A percentile compares a stretch with the other conserved stretches of the same genome.
Conservation (phyloP, 2,329 filamentous ascomycete genomes). For the Elsinoe arachidis region DNA sequence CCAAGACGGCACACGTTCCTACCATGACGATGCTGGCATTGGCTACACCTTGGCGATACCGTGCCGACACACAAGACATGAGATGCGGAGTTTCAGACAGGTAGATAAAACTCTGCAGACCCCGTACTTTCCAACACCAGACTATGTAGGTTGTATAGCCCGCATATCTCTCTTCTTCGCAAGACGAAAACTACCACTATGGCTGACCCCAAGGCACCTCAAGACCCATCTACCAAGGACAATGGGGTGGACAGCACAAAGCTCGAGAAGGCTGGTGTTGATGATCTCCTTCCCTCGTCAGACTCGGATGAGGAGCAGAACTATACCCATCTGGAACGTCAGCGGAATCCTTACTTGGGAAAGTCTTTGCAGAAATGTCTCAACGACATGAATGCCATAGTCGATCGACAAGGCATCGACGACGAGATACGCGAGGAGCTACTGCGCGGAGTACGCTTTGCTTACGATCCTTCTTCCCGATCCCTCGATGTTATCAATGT, state of each 20-base stretch:
- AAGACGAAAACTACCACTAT: not conserved
- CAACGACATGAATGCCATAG: slow-evolving; percentile 21
- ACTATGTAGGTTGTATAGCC: no score
- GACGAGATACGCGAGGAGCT: slow-evolving; percentile 19
- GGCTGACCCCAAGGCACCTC: not conserved
- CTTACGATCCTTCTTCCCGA: slow-evolving; percentile 20
- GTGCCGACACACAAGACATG: no score
- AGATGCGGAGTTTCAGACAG: no score
- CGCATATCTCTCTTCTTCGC: not conserved
- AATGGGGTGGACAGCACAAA: slow-evolving; percentile 3
- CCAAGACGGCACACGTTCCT: no score
- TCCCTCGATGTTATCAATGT: slow-evolving; percentile 33
- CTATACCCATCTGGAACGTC: slow-evolving; percentile 12
- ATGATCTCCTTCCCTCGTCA: not conserved
- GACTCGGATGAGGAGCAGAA: slow-evolving; percentile 1
- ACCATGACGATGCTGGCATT: no score
- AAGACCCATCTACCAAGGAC: not conserved
- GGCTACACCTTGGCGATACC: no score
- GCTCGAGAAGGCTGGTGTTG: not conserved
- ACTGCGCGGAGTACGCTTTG: slow-evolving; percentile 21
- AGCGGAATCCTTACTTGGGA: slow-evolving; percentile 22
- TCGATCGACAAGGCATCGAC: slow-evolving; percentile 19
- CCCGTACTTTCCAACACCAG: no score
- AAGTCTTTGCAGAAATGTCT: slow-evolving; percentile 23
- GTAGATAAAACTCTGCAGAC: no score